Evolutionary conservation across 2,329 filamentous ascomycete species (phyloP), one percentile per base, ranked within the genome.

Genomic region (Cercospora citrullina): DNA sequence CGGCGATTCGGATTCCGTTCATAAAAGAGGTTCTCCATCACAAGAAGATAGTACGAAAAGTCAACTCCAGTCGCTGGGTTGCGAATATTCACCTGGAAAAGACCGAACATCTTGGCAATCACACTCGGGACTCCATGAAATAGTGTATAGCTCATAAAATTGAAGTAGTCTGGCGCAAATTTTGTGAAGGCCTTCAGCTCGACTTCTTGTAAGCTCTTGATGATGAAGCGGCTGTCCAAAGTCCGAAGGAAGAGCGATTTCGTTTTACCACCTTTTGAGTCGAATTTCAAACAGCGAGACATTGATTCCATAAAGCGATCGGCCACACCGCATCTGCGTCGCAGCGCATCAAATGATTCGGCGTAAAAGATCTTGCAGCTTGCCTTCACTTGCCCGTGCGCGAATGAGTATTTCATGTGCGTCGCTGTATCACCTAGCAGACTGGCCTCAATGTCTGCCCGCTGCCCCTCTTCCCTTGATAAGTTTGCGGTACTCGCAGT

Each of bases 1-100:
- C 83, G 80, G 2, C 95, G 89, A 31, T 92, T 94, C 0, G 94
- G 93, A 18, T 89, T 89, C 30, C 95, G 91, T 77, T 98, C 95
- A 77, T 99, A 99, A 79, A 99, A 99, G 16, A 99, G 83, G 73
- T 99, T 99, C 81, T 99, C 95, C 89, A 98, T 99, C 18, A 99
- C 86, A 4, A 99, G 84, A 63, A 99, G 86, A 79, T 96, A 96
- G 80, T 94, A 92, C 77, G 96, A 96, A 79, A 97, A 94, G 77
- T 99, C 95, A 0, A 91, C 91, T 60, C 93, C 94, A 0, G 94
- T 97, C 18, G 87, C 85, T 0, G 95, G 92, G 74, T 98, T 98
- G 82, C 96, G 97, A 81, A 99, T 97, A 72, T 94, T 91, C 60
- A 99, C 91, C 75, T 98, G 94, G 82, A 97, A 99, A 79, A 99